Percentiles rank a stretch among this genome's conserved stretches.
These are phyloP conservation scores for Collybia sordida DNA, from an alignment of 768 basidiomycete species.

Conservation along the genomic window DNA sequence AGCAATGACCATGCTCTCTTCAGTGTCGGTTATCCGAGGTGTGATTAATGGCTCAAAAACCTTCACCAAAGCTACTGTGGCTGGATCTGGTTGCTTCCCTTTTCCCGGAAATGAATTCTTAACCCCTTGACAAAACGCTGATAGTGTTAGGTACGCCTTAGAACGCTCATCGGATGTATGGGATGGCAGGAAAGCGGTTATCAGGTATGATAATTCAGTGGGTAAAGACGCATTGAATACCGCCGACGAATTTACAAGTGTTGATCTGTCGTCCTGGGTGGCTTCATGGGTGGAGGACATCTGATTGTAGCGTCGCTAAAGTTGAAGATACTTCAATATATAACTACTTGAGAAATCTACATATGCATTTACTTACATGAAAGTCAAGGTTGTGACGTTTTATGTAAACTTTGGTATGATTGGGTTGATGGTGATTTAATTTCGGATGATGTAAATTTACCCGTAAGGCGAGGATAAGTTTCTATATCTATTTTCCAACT, in stretches of 20 bases:
- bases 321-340: no score
- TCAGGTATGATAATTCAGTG: conserved; percentile 54
- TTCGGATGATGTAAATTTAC: not conserved
- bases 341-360: no score
- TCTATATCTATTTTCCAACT: conserved; percentile 1
- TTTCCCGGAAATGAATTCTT: conserved; percentile 36
- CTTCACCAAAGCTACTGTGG: conserved; percentile 47
- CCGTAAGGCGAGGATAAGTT: no score
- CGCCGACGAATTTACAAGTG: no score
- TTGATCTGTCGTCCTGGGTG: not conserved
- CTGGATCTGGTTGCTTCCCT: conserved; percentile 40
- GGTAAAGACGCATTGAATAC: conserved; percentile 40
- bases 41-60: conserved; percentile 52
- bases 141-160: conserved; percentile 70
- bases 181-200: conserved; percentile 51
- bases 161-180: conserved; percentile 47
- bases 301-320: no score
- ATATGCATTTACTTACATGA: no score
- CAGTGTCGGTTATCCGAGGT: conserved; percentile 51
- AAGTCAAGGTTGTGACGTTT: no score
- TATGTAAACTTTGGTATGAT: no score
- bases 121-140: conserved; percentile 64
- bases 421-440: not conserved
- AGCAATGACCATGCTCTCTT: conserved; percentile 49
- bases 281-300: conserved; percentile 7